Evolutionary conservation across 225 moss, liverwort and hornwort species (phyloP).

Genomic region (Pseudisothecium myosuroides): DNA sequence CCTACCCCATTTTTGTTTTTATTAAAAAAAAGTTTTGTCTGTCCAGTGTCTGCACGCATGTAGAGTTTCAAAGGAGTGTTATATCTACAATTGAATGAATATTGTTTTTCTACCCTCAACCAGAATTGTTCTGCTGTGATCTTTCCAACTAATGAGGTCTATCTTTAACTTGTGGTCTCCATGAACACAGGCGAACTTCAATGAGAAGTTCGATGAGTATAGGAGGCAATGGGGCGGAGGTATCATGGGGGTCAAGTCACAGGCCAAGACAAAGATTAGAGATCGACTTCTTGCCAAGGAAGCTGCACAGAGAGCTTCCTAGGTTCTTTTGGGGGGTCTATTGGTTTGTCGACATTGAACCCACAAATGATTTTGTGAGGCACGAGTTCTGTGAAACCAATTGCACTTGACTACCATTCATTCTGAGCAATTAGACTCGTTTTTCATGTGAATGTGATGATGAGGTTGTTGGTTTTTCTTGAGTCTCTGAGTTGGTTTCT

Average conservation of each 20-base stretch:
- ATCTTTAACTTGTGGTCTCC: not conserved
- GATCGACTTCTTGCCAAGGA: conserved; percentile 78
- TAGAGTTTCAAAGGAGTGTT: not conserved
- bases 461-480: not conserved
- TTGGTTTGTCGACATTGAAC: not conserved
- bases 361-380: not conserved
- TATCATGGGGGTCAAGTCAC: conserved; percentile 94
- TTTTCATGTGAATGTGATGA: not conserved
- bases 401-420: not conserved
- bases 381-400: not conserved
- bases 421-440: not conserved
- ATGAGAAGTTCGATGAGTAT: conserved; percentile 82
- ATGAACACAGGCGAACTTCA: conserved; percentile 75
- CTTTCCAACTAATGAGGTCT: not conserved
- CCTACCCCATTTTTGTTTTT: not conserved
- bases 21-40: not conserved
- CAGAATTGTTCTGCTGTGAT: not conserved
- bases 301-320: conserved; percentile 74
- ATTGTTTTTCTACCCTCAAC: not conserved
- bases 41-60: no score
- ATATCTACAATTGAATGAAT: not conserved
- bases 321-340: not conserved
- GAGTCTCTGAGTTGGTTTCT: not conserved
- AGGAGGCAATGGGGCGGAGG: conserved; percentile 94
- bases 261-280: conserved; percentile 80